These are phyloP conservation scores for Curvularia sp. DNA, from an alignment of 2,329 filamentous ascomycete genomes.

Conservation along the genomic window DNA sequence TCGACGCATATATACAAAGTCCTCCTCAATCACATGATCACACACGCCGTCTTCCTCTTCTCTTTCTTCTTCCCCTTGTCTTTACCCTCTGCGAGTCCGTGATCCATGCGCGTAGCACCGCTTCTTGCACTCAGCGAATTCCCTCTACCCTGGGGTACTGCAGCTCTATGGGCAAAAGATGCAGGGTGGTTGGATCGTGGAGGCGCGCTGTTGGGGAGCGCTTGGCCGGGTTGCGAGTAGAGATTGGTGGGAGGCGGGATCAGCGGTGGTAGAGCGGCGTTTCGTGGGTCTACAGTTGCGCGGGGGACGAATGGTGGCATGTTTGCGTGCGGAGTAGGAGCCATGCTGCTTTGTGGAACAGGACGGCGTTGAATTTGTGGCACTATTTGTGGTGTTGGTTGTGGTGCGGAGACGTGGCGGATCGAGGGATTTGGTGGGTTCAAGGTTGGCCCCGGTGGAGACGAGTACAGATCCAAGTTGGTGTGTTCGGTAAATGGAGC, in stretches of 20 bases:
- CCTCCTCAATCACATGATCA: slow-evolving; percentile 22
- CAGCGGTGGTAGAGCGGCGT: slow-evolving; percentile 24
- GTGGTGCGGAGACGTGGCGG: slow-evolving; percentile 39
- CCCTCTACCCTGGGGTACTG: background rate
- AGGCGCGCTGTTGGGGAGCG: slow-evolving; percentile 29
- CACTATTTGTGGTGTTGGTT: slow-evolving; percentile 22
- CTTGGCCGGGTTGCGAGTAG: background rate
- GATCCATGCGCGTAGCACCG: background rate
- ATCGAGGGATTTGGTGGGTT: slow-evolving; percentile 6
- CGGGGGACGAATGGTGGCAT: slow-evolving; percentile 11
- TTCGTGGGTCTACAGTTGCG: slow-evolving; percentile 3
- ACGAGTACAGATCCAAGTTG: slow-evolving; percentile 31
- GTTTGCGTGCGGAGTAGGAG: slow-evolving; percentile 16
- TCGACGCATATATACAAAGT: background rate
- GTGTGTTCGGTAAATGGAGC: slow-evolving; percentile 26
- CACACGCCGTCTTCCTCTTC: slow-evolving; percentile 30
- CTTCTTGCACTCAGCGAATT: slow-evolving; percentile 7
- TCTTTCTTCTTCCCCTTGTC: slow-evolving; percentile 11
- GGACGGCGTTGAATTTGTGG: slow-evolving; percentile 30
- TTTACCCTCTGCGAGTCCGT: background rate
- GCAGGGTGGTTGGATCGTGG: slow-evolving; percentile 16
- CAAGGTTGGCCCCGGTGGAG: slow-evolving; percentile 30
- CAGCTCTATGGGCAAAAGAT: background rate
- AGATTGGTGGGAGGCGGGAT: slow-evolving; percentile 13
- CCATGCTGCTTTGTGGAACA: slow-evolving; percentile 3